These are phyloP conservation scores for Pisolithus sp. DNA, from an alignment of 768 basidiomycete genomes.

Conservation along the genomic window DNA sequence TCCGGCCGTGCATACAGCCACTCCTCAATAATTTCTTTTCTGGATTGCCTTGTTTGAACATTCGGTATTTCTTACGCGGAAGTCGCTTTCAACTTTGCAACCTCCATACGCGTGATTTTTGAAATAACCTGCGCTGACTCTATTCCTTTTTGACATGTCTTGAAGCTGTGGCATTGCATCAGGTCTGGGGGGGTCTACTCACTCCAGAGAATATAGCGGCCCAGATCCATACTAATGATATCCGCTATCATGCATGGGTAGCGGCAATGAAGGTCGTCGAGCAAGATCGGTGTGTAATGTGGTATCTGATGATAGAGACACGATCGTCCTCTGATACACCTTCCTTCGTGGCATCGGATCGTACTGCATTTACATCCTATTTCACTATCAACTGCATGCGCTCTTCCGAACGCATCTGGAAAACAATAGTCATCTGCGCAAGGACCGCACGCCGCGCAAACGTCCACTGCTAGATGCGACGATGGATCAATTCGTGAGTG, in stretches of 20 bases:
- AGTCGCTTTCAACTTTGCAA: no score
- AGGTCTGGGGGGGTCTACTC: slow-evolving; percentile 28
- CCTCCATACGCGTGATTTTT: no score
- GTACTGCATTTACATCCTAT: no score
- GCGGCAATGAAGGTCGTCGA: slow-evolving; percentile 26
- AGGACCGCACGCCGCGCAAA: background rate
- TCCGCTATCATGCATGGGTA: slow-evolving; percentile 31
- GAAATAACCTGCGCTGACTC: background rate
- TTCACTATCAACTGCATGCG: background rate
- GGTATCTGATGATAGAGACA: no score
- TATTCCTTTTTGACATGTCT: background rate
- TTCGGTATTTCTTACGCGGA: no score
- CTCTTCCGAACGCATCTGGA: background rate
- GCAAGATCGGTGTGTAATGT: slow-evolving; percentile 11
- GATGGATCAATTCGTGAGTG: slow-evolving; percentile 18
- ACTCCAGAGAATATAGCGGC: slow-evolving; percentile 28
- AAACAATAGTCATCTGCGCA: background rate
- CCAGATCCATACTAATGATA: slow-evolving; percentile 18
- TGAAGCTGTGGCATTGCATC: slow-evolving; percentile 28
- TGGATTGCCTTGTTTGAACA: no score
- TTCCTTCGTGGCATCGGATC: no score
- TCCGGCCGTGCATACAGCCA: background rate
- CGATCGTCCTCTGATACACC: no score
- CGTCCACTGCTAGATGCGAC: background rate
- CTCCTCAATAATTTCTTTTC: no score